These are phyloP conservation scores for Scutellospora calospora DNA, from an alignment of 371 early-diverging fungal genomes.

Conservation along the genomic window DNA sequence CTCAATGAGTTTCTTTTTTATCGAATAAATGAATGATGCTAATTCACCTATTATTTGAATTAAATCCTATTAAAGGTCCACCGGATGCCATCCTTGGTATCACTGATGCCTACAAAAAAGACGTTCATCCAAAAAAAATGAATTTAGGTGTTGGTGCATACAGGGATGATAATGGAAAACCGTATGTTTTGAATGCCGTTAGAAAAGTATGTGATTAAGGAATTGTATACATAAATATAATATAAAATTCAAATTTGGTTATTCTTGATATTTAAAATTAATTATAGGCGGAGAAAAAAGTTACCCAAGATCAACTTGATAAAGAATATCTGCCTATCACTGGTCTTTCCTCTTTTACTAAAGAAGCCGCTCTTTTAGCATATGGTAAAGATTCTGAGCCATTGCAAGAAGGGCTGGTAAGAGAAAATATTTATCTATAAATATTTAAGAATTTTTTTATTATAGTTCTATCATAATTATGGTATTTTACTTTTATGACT, in stretches of 20 bases:
- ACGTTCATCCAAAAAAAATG: slow-evolving; percentile 91
- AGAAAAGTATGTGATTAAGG: slow-evolving; percentile 67
- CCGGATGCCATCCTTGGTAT: slow-evolving; percentile 97
- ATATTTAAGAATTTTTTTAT: neutral
- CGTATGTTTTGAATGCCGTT: slow-evolving; percentile 90
- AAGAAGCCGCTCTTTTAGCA: slow-evolving; percentile 86
- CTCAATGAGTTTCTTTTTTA: neutral
- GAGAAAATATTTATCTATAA: slow-evolving; percentile 40
- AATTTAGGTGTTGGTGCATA: slow-evolving; percentile 99
- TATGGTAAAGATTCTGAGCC: slow-evolving; percentile 83
- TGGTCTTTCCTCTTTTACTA: slow-evolving; percentile 87
- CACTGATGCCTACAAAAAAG: slow-evolving; percentile 96
- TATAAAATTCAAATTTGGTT: neutral
- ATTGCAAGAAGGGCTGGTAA: slow-evolving; percentile 76
- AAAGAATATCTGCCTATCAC: slow-evolving; percentile 98
- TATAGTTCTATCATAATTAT: neutral
- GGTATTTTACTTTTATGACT: neutral
- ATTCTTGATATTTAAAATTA: neutral
- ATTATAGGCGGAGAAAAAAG: slow-evolving; percentile 79
- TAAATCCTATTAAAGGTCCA: slow-evolving; percentile 66
- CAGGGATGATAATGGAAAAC: slow-evolving; percentile 94
- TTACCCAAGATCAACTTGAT: slow-evolving; percentile 76
- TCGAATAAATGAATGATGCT: slow-evolving; percentile 12
- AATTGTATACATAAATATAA: neutral
- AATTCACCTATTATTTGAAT: neutral